Base-by-base conservation (phyloP, 352 stramenopile genomes). In the Phytophthora podocarpi region DNA sequence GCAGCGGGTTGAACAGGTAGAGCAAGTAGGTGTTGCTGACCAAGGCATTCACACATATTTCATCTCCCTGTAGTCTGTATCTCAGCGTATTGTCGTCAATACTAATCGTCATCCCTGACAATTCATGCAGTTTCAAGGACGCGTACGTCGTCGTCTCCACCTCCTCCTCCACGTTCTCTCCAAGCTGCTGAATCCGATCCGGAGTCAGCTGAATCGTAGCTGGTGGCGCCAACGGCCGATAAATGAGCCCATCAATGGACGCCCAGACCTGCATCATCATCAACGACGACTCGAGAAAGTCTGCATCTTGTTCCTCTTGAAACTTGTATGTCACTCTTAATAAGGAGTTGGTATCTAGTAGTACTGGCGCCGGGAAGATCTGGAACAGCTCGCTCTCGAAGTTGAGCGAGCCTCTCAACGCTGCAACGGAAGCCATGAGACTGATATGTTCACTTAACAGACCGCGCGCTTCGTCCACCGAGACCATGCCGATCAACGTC, bases 241-340 rank as follows among this genome's bases (percentile, higher is more conserved):
- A 95, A 48, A 95, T 87, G 8, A 93, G 69, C 3, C 79, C 81
- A 47, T 95, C 83, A 47, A 95, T 89, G 0, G 84, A 93, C 6
- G 71, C 80, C 87, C 84, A 95, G 21, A 93, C 65, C 61, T 95
- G 87, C 83, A 95, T 93, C 87, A 95, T 93, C 58, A 95, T 69
- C 5, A 85, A 63, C n/a, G 81, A 75, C 18, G 69, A 80, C 27
- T 86, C 67, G 28, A 90, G 31, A 40, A 95, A 95, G 8, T 47
- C 63, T 5, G 58, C 42, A 24, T 70, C 70, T n/a, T 69, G 37
- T 26, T 65, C 47, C 0, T 67, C 51, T 1, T 72, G 28, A 27
- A 95, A 89, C 11, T 60, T 53, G 56, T 87, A 72, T 15, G 81
- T 91, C 13, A 80, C 82, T 13, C 84, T 63, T 26, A 95, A 56